Conservation (phyloP, 2,329 filamentous ascomycete genomes). For the Leptoxyphium fumago region DNA sequence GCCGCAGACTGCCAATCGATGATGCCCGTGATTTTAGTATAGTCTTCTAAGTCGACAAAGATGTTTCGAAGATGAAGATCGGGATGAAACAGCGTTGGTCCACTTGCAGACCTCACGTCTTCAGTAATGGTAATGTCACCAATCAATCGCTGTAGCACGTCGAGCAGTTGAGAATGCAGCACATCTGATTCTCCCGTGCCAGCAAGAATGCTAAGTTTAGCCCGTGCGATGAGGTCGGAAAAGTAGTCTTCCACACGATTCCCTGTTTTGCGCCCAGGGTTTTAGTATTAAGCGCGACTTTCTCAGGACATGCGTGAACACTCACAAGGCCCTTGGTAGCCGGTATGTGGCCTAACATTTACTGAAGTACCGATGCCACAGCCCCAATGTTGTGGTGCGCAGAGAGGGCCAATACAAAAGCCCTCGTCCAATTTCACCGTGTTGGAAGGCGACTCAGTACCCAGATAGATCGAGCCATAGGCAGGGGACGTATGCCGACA, state of each 20-base stretch:
- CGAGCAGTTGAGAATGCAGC: too few species aligned
- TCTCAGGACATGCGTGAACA: neutral
- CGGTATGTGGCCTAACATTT: neutral
- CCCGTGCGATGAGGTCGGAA: neutral
- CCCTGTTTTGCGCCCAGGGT: neutral
- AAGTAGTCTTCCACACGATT: neutral
- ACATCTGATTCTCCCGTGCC: neutral
- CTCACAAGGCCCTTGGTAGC: neutral
- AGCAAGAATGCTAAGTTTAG: neutral
- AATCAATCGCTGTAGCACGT: too few species aligned
- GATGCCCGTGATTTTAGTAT: constrained; percentile 17
- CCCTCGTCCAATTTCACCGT: neutral
- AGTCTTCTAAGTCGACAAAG: constrained; percentile 17
- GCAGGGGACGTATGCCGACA: neutral
- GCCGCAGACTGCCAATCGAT: constrained; percentile 21
- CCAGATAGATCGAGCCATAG: neutral
- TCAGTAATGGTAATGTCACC: too few species aligned
- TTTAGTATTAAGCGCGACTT: too few species aligned
- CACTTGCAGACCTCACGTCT: neutral
- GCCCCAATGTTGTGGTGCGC: neutral
- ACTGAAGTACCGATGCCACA: too few species aligned
- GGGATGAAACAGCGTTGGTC: constrained; percentile 8
- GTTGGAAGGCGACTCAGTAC: neutral
- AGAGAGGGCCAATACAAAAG: neutral
- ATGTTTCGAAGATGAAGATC: constrained; percentile 22